Evolutionary conservation across 352 stramenopile species (phyloP).

Genomic region (Globisporangium spinosum): DNA sequence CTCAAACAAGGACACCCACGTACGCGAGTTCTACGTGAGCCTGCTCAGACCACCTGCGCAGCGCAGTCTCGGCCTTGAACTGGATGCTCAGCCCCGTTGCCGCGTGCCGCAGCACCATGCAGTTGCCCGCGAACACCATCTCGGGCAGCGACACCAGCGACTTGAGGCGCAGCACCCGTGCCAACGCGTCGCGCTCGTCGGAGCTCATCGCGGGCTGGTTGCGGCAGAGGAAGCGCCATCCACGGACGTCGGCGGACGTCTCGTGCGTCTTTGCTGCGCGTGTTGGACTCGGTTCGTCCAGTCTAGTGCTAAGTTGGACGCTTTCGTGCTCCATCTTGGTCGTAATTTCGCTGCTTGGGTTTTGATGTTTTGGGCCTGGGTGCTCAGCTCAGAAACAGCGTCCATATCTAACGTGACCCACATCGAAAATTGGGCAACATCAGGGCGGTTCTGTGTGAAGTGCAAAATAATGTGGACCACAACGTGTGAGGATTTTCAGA

Average conservation of each 20-base stretch:
- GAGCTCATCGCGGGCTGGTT: slow-evolving; percentile 45
- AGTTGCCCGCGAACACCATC: slow-evolving; percentile 50
- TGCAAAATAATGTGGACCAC: background rate
- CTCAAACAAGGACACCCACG: slow-evolving; percentile 2
- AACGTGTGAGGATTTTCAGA: no score
- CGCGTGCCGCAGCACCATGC: slow-evolving; percentile 28
- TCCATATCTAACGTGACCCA: background rate
- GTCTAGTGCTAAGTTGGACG: background rate
- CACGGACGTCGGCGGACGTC: slow-evolving; percentile 23
- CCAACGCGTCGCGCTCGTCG: slow-evolving; percentile 27
- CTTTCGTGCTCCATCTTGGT: background rate
- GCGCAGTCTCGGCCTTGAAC: slow-evolving; percentile 39
- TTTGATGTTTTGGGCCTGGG: background rate
- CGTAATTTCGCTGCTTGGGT: background rate
- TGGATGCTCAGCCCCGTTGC: slow-evolving; percentile 27
- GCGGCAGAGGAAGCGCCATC: slow-evolving; percentile 42
- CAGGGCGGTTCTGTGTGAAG: background rate
- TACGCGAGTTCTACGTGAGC: slow-evolving; percentile 21
- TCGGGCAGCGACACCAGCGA: slow-evolving; percentile 46
- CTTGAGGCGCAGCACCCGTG: slow-evolving; percentile 25
- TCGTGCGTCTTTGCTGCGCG: slow-evolving; percentile 13
- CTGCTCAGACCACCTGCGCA: slow-evolving; percentile 43
- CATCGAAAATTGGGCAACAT: background rate
- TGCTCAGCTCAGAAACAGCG: no score
- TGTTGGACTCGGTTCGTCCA: background rate